Base-by-base conservation (phyloP, 1,284 basidiomycete genomes). In the Fomitopsis palustris region DNA sequence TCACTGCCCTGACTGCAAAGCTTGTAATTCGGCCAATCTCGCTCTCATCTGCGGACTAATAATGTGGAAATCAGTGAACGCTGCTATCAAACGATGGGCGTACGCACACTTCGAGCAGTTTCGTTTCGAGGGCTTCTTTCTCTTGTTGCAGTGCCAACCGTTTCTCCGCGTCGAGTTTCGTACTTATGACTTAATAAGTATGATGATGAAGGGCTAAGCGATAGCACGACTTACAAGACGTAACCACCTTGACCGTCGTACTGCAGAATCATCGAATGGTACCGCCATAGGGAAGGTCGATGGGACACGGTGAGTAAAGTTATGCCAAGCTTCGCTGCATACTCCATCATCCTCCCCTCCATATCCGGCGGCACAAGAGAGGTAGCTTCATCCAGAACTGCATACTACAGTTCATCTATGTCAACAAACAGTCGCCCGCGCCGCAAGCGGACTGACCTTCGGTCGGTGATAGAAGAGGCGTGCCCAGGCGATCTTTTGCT, bases 351-450 rank as follows among this genome's bases (percentile, higher is more conserved):
- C 75, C 85, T 78, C 57, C 90, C 93, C 74, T 98, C 96, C 72
- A 97, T 89, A 59, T 96, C 94, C 17, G 92, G 84, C 5, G 96
- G 96, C 12, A 99, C 95, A 0, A 96, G 87, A 12, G 90, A 93
- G 1, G 96, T 98, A 63, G 95, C 96, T 73, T 99, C 96, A 70
- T 98, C 96, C 45, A 98, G 80, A 57, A 99, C 95, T 4, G 96
- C 96, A 67, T 96, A 98, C 92, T 95, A 59, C 35, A 23, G 35
- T 25, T 43, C 17, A 19, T 39, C 17, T 25, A 37, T n/a, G 21
- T 49, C 10, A 47, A 17, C 38, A 25, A 54, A 39, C 17, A 21
- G n/a, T 17, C 14, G 9, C 25, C 27, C 16, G 16, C 12, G 29
- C 21, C 56, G 57, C 58, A 23, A 23, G 25, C 25, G 41, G 19